Base-by-base conservation (phyloP, 1,139 yeast species). In the Pneumocystis canis region DNA sequence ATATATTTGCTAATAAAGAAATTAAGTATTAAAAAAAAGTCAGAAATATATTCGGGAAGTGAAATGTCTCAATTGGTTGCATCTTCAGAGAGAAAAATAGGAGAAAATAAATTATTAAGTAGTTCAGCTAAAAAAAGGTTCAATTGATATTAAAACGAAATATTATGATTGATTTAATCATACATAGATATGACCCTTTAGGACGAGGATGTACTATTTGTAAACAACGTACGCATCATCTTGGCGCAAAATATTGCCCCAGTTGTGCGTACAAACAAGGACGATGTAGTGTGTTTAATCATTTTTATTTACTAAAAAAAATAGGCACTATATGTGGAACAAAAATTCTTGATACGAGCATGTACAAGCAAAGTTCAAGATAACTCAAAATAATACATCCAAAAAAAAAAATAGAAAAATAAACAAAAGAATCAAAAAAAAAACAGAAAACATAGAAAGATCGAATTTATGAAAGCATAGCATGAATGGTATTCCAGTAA, bases 401-500 rank as follows among this genome's bases (percentile, higher is more conserved):
- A 40, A 18, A 18, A 16, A 5, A 40, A n/a, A 40, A 18, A 40
- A 18, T 4, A 16, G 18, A 3, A 20, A 40, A 40, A 40, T 40
- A 14, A 20, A 11, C 30, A 40, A 9, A 14, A 18, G 18, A 40
- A 40, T 2, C 53, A 40, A 40, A 18, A 18, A 20, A 40, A n/a
- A 28, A 18, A 18, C 3, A 40, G 3, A 2, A n/a, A 9, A 40
- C 6, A 40, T 7, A 5, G 7, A 18, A 40, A 4, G 37, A 33
- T 33, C 1, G 1, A 4, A 11, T 18, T 25, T 25, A 25, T 41
- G 28, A 41, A 61, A 59, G 61, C 41, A 60, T 62, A 20, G 58
- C 47, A 5, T 54, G 53, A 5, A 64, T 41, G 25, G 40, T 28
- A 11, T 41, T 39, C 66, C 66, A 65, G 18, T 88, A 88, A 39